These are phyloP conservation scores for Penicillium nucicola DNA, from an alignment of 495 filamentous ascomycete genomes.

Conservation along the genomic window DNA sequence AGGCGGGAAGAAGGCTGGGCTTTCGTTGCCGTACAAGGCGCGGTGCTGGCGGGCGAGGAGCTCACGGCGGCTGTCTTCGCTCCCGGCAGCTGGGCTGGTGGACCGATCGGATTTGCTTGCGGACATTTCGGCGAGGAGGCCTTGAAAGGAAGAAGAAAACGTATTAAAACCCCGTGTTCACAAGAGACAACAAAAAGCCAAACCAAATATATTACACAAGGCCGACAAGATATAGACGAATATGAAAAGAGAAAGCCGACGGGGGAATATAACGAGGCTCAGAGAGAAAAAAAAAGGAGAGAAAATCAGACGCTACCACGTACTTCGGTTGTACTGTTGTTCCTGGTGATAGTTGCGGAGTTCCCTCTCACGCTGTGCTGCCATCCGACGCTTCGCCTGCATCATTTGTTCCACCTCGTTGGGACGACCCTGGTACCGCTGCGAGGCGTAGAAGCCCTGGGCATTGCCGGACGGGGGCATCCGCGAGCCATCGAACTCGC, in stretches of 20 bases:
- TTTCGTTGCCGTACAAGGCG: slow-evolving; percentile 81
- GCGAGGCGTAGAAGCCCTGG: slow-evolving; percentile 89
- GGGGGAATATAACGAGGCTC: slow-evolving; percentile 33
- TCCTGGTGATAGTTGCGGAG: slow-evolving; percentile 99
- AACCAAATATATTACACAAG: slow-evolving; percentile 51
- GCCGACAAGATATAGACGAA: slow-evolving; percentile 40
- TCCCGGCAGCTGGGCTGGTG: slow-evolving; percentile 86
- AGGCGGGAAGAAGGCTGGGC: slow-evolving; percentile 55
- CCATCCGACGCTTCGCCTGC: slow-evolving; percentile 98
- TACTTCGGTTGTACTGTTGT: slow-evolving; percentile 99
- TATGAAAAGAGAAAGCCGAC: slow-evolving; percentile 22
- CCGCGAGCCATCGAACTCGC: slow-evolving; percentile 77
- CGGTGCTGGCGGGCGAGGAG: slow-evolving; percentile 93
- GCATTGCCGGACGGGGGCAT: slow-evolving; percentile 74
- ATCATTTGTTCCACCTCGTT: slow-evolving; percentile 98
- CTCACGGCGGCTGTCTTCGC: slow-evolving; percentile 93
- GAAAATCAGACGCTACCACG: slow-evolving; percentile 50
- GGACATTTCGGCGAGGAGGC: slow-evolving; percentile 78
- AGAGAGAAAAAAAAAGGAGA: slow-evolving; percentile 26
- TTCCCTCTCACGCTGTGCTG: slow-evolving; percentile 97
- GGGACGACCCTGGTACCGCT: slow-evolving; percentile 87
- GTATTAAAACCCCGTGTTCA: slow-evolving; percentile 48
- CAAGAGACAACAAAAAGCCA: slow-evolving; percentile 21
- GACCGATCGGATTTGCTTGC: slow-evolving; percentile 85
- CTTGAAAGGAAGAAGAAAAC: slow-evolving; percentile 49